A percentile compares a stretch with the other conserved stretches of the same genome.
These are phyloP conservation scores for Dendrobium nobile DNA, from an alignment of 106 monocot genomes.

Conservation along the genomic window DNA sequence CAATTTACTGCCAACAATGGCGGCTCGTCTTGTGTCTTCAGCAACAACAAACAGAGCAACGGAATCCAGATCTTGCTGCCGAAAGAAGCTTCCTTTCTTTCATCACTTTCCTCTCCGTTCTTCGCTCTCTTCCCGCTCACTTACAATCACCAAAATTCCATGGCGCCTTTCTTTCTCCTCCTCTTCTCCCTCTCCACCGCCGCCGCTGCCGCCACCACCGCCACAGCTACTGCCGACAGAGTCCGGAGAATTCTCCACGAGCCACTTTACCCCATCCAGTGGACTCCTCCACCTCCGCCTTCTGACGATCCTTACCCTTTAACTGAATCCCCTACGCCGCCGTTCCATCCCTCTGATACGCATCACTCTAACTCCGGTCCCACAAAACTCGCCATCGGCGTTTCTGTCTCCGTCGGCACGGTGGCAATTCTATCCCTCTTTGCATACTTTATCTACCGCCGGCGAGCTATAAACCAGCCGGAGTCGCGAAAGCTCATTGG, in stretches of 20 bases:
- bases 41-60: neutral
- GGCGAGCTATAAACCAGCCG: neutral
- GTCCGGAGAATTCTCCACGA: constrained; percentile 25
- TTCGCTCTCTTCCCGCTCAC: constrained; percentile 2
- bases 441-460: constrained; percentile 14
- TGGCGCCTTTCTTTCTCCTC: constrained; percentile 2
- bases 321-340: constrained; percentile 3
- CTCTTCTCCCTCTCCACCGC: neutral
- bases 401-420: constrained; percentile 2
- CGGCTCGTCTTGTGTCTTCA: constrained; percentile 14
- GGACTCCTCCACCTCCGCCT: constrained; percentile 28
- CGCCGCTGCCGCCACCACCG: neutral
- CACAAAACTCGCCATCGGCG: neutral
- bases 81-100: constrained; percentile 11
- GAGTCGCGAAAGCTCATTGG: constrained; percentile 11
- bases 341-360: neutral
- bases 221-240: neutral
- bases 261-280: constrained; percentile 28
- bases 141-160: neutral
- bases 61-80: constrained; percentile 18
- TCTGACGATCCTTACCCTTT: constrained; percentile 1
- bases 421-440: neutral
- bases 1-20: neutral
- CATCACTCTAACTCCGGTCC: neutral
- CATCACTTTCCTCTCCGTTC: neutral